phyloP scores from a whole-genome alignment of 2,329 filamentous ascomycete genomes.

The Cylindrodendrum hubeiense region DNA sequence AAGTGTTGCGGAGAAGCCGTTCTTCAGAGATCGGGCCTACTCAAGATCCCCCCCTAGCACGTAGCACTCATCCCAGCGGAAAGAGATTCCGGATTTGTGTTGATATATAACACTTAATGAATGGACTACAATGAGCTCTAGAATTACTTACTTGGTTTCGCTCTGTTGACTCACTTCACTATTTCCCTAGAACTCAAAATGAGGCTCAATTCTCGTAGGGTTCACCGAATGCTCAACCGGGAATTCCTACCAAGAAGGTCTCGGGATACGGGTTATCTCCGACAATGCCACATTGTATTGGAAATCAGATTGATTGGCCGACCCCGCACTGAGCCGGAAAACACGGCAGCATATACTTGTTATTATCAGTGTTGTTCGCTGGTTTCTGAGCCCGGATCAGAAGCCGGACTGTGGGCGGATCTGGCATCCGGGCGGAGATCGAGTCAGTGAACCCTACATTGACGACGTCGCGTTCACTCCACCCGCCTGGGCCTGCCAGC shows the following conservation, averaged over 20 bases:
- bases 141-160: no score
- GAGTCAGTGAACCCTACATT: background rate
- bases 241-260: background rate
- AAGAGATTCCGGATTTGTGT: no score
- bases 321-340: background rate
- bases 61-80: background rate
- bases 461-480: background rate
- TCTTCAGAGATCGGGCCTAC: background rate
- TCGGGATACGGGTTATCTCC: background rate
- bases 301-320: background rate
- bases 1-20: constrained; percentile 9
- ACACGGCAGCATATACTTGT: background rate
- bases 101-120: background rate
- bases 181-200: background rate
- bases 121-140: background rate
- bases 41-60: background rate
- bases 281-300: background rate
- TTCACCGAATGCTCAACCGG: no score
- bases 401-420: background rate
- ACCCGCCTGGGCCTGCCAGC: background rate
- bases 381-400: background rate
- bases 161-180: no score
- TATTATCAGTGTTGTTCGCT: background rate
- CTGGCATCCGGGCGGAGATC: background rate
- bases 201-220: background rate